These are phyloP conservation scores for Ogataea ramenticola DNA, from an alignment of 805 yeast genomes.

Conservation along the genomic window DNA sequence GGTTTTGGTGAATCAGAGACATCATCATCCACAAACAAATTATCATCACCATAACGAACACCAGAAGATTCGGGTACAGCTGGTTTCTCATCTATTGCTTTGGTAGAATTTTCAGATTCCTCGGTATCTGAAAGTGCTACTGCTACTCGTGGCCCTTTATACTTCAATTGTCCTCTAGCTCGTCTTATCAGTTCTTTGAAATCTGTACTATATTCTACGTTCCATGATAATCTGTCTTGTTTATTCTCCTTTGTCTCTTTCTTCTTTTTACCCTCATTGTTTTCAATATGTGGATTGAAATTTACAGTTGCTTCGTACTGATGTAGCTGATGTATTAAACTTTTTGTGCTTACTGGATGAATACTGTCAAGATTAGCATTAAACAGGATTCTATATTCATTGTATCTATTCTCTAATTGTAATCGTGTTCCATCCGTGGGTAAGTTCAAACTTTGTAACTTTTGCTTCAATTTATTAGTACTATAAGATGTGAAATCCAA, in stretches of 20 bases:
- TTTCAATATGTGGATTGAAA: slow-evolving; percentile 9
- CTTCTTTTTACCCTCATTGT: slow-evolving; percentile 18
- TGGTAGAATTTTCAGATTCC: too few relatives aligned
- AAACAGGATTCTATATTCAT: slow-evolving; percentile 69
- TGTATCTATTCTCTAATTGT: slow-evolving; percentile 63
- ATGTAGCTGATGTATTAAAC: slow-evolving; percentile 45
- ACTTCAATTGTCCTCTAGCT: slow-evolving; percentile 15
- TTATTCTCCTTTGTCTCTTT: slow-evolving; percentile 28
- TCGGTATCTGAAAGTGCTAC: too few relatives aligned
- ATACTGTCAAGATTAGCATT: slow-evolving; percentile 76
- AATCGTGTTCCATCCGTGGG: slow-evolving; percentile 56
- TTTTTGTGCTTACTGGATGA: slow-evolving; percentile 51
- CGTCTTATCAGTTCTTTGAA: slow-evolving; percentile 16
- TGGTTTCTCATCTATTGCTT: too few relatives aligned
- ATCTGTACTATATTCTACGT: slow-evolving; percentile 15
- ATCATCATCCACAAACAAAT: neutral
- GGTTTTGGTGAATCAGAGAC: too few relatives aligned
- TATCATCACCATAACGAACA: neutral
- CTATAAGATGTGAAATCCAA: slow-evolving; percentile 56
- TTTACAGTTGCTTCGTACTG: slow-evolving; percentile 55
- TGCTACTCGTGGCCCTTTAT: slow-evolving; percentile 1
- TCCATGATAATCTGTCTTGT: slow-evolving; percentile 17
- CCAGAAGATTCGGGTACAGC: too few relatives aligned
- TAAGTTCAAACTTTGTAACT: slow-evolving; percentile 45
- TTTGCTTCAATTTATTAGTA: slow-evolving; percentile 53